phyloP scores from a whole-genome alignment of 106 monocot species.

The Dendrobium catenatum region DNA sequence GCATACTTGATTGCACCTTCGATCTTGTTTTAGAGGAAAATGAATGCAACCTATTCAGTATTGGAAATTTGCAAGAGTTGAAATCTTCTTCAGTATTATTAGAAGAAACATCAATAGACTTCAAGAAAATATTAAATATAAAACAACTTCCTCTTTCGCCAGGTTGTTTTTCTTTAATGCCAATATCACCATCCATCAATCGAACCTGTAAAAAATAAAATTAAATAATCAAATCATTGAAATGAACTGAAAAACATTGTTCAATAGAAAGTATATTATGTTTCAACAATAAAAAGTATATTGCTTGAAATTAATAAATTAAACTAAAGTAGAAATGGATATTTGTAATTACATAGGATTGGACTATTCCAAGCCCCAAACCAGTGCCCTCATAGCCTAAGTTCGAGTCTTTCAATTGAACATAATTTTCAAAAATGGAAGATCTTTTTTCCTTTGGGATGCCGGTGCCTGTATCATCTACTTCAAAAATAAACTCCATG shows the following conservation, averaged over 20 bases:
- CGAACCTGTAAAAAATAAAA: slow-evolving; percentile 47
- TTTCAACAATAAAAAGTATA: neutral
- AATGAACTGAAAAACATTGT: neutral
- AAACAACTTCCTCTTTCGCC: slow-evolving; percentile 75
- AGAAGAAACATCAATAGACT: slow-evolving; percentile 12
- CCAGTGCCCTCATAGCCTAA: slow-evolving; percentile 67
- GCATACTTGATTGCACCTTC: neutral
- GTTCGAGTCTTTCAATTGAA: slow-evolving; percentile 61
- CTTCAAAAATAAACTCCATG: slow-evolving; percentile 72
- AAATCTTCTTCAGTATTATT: slow-evolving; percentile 8
- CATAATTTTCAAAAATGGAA: slow-evolving; percentile 86
- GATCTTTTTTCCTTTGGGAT: slow-evolving; percentile 76
- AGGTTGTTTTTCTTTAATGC: slow-evolving; percentile 59
- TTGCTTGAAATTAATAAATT: slow-evolving; percentile 5
- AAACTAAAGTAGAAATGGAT: neutral
- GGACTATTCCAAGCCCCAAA: slow-evolving; percentile 91
- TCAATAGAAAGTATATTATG: neutral
- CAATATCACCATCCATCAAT: slow-evolving; percentile 89
- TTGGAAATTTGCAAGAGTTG: neutral
- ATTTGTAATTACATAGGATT: slow-evolving; percentile 62
- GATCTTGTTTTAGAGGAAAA: neutral
- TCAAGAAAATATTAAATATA: slow-evolving; percentile 75
- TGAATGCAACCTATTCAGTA: neutral
- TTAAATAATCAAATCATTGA: neutral
- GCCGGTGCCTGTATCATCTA: slow-evolving; percentile 77